phyloP scores from a whole-genome alignment of 2,329 filamentous ascomycete genomes.

The Pseudogymnoascus sp. region DNA sequence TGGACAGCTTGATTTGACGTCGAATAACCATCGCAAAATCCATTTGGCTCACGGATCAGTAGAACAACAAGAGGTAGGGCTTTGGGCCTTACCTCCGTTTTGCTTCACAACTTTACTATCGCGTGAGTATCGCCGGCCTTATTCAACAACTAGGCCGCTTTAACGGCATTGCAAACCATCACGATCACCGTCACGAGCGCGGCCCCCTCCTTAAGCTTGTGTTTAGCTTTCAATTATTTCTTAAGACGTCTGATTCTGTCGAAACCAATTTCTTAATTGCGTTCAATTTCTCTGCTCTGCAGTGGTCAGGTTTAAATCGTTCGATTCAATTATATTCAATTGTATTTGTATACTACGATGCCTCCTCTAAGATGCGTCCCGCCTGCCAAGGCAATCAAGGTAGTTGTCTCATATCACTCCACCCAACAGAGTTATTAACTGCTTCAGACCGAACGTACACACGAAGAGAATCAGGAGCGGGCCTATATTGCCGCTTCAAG shows the following conservation, averaged over 20 bases:
- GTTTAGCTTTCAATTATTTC: not conserved
- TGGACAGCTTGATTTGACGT: not conserved
- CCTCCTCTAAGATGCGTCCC: slow-evolving; percentile 26
- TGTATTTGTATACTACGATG: slow-evolving; percentile 18
- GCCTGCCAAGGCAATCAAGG: slow-evolving; percentile 32
- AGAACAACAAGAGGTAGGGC: not conserved
- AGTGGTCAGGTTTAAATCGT: not conserved
- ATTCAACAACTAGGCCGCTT: not conserved
- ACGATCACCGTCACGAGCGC: not conserved
- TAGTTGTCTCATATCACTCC: slow-evolving; percentile 6
- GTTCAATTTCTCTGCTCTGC: not conserved
- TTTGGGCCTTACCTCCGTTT: not conserved
- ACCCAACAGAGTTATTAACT: slow-evolving; percentile 18
- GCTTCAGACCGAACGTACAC: slow-evolving; percentile 60
- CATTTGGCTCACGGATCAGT: not conserved
- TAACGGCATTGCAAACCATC: not conserved
- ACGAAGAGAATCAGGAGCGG: slow-evolving; percentile 76
- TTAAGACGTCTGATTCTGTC: not conserved
- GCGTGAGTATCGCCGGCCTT: not conserved
- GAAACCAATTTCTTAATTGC: not conserved
- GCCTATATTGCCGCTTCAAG: slow-evolving; percentile 90
- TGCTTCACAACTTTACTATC: not conserved
- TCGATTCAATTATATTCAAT: not conserved
- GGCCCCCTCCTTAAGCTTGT: not conserved
- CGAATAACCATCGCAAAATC: not conserved